Conservation (phyloP, 768 basidiomycete species). For the Psilocybe sp. region DNA sequence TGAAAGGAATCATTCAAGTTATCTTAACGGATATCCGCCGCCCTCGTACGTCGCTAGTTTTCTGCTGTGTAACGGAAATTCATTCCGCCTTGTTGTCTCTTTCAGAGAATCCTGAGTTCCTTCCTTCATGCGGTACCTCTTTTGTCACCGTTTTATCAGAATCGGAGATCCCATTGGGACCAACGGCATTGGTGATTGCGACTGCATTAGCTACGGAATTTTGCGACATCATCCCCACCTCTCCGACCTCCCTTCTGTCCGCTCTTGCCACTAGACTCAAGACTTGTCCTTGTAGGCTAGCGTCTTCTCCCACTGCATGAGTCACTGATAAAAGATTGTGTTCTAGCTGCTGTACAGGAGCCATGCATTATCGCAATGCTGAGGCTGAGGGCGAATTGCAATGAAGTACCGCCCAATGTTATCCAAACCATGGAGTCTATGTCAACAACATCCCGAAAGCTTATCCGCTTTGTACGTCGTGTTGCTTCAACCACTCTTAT, state of each 20-base stretch:
- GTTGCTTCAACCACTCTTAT: background rate
- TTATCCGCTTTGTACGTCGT: conserved; percentile 54
- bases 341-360: conserved; percentile 70
- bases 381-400: conserved; percentile 58
- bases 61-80: conserved; percentile 1
- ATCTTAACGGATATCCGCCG: conserved; percentile 45
- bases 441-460: conserved; percentile 41
- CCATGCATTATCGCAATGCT: conserved; percentile 71
- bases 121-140: conserved; percentile 32
- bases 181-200: conserved; percentile 66
- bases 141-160: conserved; percentile 41
- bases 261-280: conserved; percentile 30
- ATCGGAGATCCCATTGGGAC: conserved; percentile 33
- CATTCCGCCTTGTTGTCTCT: conserved; percentile 3
- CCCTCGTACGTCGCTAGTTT: conserved; percentile 35
- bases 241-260: conserved; percentile 44
- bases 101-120: conserved; percentile 10
- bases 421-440: conserved; percentile 39
- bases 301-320: background rate
- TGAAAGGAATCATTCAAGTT: conserved; percentile 56
- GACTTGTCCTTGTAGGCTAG: conserved; percentile 14
- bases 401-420: conserved; percentile 44
- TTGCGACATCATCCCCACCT: conserved; percentile 30
- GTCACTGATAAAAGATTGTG: background rate
- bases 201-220: conserved; percentile 68